Evolutionary conservation across 2,329 filamentous ascomycete genomes (phyloP), one percentile per base, ranked within the genome.

Genomic region (Alternaria panax): DNA sequence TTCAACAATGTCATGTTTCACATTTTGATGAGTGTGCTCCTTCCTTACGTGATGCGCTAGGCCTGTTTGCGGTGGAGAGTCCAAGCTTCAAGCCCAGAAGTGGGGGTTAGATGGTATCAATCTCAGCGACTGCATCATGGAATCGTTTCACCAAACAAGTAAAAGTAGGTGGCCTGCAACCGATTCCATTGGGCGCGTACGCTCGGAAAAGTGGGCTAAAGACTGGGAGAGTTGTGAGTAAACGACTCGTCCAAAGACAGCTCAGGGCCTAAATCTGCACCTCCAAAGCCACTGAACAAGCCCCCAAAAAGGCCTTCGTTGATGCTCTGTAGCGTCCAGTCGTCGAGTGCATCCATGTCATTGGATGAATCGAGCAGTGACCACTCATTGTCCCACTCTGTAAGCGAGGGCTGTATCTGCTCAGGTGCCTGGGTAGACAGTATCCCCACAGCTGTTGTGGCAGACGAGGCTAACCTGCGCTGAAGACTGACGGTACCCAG

Each of bases 281-380:
- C 24, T 50, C 24, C 56, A 7, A 59, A 3, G 8, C 50, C 40
- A 32, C 53, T 32, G 32, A 62, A 50, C 9, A 62, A 32, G 27
- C 54, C 57, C 28, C 47, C 47, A 20, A 65, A 63, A 14, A 65
- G 32, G 9, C 54, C 58, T 25, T 48, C 43, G 14, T 66, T 64
- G 12, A 66, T 51, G n/a, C 54, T 62, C 20, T 66, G 64, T 34
- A 66, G 25, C 6, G 57, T 64, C 64, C 55, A 65, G 11, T 66
- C 61, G 20, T 65, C 52, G 50, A 30, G 20, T 28, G 42, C 30
- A 20, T 11, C 30, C 24, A 30, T 25, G 25, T 14, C 25, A 6
- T 28, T 36, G n/a, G 42, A 34, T 14, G n/a, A 48, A 16, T 48
- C 42, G 22, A 54, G 32, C 12, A 54, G 28, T 7, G 42, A 54